A percentile compares a stretch with the other conserved stretches of the same genome.
Evolutionary conservation across 1,139 yeast species (phyloP).

Genomic region (Zygosaccharomyces pseudobailii): DNA sequence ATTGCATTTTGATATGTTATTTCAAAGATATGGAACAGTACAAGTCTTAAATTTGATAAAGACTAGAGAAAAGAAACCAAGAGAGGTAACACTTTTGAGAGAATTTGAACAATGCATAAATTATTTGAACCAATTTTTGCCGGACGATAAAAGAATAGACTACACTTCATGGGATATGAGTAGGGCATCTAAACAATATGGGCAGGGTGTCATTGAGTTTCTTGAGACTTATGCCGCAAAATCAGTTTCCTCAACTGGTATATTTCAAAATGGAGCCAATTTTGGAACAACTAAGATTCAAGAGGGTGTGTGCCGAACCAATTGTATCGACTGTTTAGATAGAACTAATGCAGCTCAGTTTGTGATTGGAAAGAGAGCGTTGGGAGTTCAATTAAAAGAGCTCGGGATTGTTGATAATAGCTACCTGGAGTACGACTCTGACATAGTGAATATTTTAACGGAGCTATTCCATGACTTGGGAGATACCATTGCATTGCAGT

Average conservation of each 20-base stretch:
- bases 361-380: slow-evolving; percentile 88
- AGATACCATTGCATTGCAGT: slow-evolving; percentile 93
- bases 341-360: slow-evolving; percentile 98
- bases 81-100: slow-evolving; percentile 75
- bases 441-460: slow-evolving; percentile 82
- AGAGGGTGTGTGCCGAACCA: slow-evolving; percentile 85
- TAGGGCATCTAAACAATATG: slow-evolving; percentile 79
- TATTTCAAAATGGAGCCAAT: slow-evolving; percentile 77
- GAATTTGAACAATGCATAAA: slow-evolving; percentile 74
- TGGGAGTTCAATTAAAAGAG: slow-evolving; percentile 76
- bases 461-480: slow-evolving; percentile 98
- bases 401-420: slow-evolving; percentile 65
- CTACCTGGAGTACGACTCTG: slow-evolving; percentile 84
- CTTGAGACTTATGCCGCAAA: slow-evolving; percentile 74
- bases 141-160: slow-evolving; percentile 51
- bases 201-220: slow-evolving; percentile 85
- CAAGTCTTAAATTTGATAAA: slow-evolving; percentile 77
- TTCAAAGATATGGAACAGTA: slow-evolving; percentile 80
- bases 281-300: slow-evolving; percentile 60
- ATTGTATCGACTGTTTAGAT: slow-evolving; percentile 93
- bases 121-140: slow-evolving; percentile 78
- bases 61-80: slow-evolving; percentile 77
- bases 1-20: slow-evolving; percentile 81
- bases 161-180: slow-evolving; percentile 97
- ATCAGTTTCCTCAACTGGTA: slow-evolving; percentile 62